Conservation (phyloP, 2,329 filamentous ascomycete genomes). For the Thielaviopsis populi region DNA sequence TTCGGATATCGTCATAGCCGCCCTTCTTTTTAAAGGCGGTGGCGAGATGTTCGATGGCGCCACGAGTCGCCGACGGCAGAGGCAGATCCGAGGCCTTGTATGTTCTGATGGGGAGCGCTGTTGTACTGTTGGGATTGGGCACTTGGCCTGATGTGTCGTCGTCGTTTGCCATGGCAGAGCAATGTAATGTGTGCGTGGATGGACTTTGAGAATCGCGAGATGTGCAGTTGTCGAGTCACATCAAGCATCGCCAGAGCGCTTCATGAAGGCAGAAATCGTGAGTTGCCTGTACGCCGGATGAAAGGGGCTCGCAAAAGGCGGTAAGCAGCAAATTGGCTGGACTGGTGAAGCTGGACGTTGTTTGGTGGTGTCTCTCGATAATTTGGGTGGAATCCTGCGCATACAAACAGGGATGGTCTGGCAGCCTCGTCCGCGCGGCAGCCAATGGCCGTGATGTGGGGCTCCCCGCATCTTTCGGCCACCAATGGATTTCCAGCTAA, state of each 20-base stretch:
- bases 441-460: not conserved
- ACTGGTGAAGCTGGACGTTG: not conserved
- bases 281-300: not conserved
- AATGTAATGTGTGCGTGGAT: not conserved
- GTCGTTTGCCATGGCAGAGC: not conserved
- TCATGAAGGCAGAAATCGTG: not conserved
- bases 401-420: not conserved
- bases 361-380: not conserved
- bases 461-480: not conserved
- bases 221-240: not conserved
- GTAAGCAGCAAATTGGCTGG: not conserved
- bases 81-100: slow-evolving; percentile 64
- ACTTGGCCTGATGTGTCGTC: not conserved
- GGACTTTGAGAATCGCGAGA: not conserved
- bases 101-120: slow-evolving; percentile 27
- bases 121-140: not conserved
- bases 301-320: not conserved
- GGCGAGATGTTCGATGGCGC: slow-evolving; percentile 59
- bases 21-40: slow-evolving; percentile 78
- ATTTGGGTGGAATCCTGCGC: not conserved
- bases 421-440: not conserved
- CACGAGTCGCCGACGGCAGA: slow-evolving; percentile 54
- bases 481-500: not conserved
- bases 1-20: slow-evolving; percentile 63
- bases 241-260: not conserved